Conservation (phyloP, 176 grass and related monocot species). For the Aegilops tauschii region DNA sequence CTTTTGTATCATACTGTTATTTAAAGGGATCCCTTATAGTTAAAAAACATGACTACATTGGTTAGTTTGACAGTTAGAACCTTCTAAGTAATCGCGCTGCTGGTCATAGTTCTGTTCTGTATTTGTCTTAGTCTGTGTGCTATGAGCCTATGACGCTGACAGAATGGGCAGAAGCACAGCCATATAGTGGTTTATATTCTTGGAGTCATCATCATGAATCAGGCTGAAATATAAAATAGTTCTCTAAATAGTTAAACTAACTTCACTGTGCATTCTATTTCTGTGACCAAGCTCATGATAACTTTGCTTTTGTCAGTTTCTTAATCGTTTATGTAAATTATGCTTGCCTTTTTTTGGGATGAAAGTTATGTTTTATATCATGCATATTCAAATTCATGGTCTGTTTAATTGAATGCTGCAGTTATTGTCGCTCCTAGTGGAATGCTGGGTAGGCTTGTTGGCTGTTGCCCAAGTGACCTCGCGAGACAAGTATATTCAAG, state of each 20-base stretch:
- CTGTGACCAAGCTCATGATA: background rate
- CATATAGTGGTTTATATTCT: background rate
- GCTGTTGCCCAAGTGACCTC: conserved; percentile 96
- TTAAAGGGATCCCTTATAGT: background rate
- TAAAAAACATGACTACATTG: background rate
- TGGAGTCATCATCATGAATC: background rate
- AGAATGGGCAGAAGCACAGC: background rate
- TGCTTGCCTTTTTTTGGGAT: background rate
- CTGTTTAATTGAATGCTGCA: conserved; percentile 52
- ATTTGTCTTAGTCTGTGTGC: background rate
- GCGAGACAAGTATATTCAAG: conserved; percentile 93
- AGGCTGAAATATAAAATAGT: conserved; percentile 4
- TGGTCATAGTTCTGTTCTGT: background rate
- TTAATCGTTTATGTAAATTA: conserved; percentile 12
- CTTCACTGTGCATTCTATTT: background rate
- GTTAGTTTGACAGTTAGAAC: background rate
- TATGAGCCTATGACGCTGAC: background rate
- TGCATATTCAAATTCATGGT: conserved; percentile 12
- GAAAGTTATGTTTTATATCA: conserved; percentile 9
- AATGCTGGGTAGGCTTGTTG: conserved; percentile 92
- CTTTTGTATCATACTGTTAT: background rate
- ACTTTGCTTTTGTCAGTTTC: conserved; percentile 22
- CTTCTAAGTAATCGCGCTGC: background rate
- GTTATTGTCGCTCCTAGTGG: conserved; percentile 97
- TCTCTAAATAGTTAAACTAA: conserved; percentile 6